These are phyloP conservation scores for Xylaria sp. DNA, from an alignment of 2,329 filamentous ascomycete genomes.

Conservation along the genomic window DNA sequence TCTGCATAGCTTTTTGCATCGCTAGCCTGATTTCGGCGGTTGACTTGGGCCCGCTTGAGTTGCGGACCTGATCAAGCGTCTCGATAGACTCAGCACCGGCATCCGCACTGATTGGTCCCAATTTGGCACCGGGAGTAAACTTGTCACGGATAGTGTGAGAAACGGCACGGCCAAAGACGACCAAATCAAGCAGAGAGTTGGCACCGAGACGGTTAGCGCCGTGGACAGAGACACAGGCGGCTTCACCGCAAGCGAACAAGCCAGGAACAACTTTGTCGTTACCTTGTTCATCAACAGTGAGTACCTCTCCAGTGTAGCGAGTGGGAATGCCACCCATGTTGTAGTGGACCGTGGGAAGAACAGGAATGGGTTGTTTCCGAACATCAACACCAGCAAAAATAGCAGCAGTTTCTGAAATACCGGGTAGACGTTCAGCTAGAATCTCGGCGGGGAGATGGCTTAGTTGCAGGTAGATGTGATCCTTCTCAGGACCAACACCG, in stretches of 20 bases:
- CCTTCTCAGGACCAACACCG: constrained; percentile 96
- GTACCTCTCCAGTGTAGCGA: constrained; percentile 94
- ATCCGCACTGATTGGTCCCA: constrained; percentile 83
- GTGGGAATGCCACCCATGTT: constrained; percentile 99
- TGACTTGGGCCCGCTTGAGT: constrained; percentile 82
- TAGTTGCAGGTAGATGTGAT: constrained; percentile 98
- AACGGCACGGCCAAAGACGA: constrained; percentile 97
- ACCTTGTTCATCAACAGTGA: constrained; percentile 86
- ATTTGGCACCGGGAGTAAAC: constrained; percentile 83
- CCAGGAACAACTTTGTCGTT: constrained; percentile 94
- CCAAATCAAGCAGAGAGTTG: constrained; percentile 96
- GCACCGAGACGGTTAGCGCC: constrained; percentile 97
- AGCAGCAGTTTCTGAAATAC: constrained; percentile 97
- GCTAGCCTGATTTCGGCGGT: constrained; percentile 88
- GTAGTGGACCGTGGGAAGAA: constrained; percentile 97
- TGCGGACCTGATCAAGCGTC: constrained; percentile 87
- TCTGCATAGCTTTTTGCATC: constrained; percentile 99
- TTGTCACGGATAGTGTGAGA: constrained; percentile 97
- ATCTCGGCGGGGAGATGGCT: constrained; percentile 93
- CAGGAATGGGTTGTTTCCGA: constrained; percentile 94
- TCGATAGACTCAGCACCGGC: constrained; percentile 89
- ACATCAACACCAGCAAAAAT: constrained; percentile 99
- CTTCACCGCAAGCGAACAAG: constrained; percentile 96
- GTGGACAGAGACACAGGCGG: constrained; percentile 97
- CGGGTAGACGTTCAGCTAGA: constrained; percentile 93